phyloP scores from a whole-genome alignment of 1,139 yeast species.

The Yamadazyma epiphylla region DNA sequence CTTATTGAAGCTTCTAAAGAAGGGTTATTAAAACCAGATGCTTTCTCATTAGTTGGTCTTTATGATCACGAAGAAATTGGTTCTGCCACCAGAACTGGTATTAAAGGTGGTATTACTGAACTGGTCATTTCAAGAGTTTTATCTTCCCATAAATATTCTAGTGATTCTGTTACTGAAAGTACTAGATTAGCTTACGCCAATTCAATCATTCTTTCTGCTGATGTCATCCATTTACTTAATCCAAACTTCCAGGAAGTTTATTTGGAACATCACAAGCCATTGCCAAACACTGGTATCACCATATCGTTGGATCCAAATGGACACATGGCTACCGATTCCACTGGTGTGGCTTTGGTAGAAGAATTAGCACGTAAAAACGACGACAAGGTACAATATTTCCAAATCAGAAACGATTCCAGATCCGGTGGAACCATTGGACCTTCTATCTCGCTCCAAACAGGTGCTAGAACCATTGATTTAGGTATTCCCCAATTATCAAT shows the following conservation, averaged over 20 bases:
- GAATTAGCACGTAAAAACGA: constrained; percentile 26
- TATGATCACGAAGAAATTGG: constrained; percentile 47
- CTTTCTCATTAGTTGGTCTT: constrained; percentile 35
- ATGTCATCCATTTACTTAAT: constrained; percentile 44
- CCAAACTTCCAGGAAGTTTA: constrained; percentile 40
- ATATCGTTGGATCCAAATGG: constrained; percentile 40
- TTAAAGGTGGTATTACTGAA: constrained; percentile 36
- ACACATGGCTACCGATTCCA: constrained; percentile 42
- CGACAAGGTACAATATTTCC: constrained; percentile 36
- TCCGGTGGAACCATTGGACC: constrained; percentile 50
- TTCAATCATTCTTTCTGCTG: constrained; percentile 39
- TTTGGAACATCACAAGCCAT: constrained; percentile 36
- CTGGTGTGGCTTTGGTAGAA: constrained; percentile 30
- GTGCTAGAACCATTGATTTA: constrained; percentile 61
- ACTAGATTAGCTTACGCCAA: constrained; percentile 29
- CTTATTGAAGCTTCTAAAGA: constrained; percentile 22
- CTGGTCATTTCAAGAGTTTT: constrained; percentile 32
- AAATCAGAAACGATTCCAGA: constrained; percentile 40
- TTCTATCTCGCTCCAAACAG: constrained; percentile 32
- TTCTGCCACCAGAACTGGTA: constrained; percentile 40
- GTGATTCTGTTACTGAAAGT: constrained; percentile 18
- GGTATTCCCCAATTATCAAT: constrained; percentile 94
- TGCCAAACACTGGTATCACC: constrained; percentile 41
- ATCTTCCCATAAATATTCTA: constrained; percentile 17
- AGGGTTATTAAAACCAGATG: constrained; percentile 20